These are phyloP conservation scores for Leishmania martiniquensis DNA, from an alignment of 208 protist species.

Conservation along the genomic window DNA sequence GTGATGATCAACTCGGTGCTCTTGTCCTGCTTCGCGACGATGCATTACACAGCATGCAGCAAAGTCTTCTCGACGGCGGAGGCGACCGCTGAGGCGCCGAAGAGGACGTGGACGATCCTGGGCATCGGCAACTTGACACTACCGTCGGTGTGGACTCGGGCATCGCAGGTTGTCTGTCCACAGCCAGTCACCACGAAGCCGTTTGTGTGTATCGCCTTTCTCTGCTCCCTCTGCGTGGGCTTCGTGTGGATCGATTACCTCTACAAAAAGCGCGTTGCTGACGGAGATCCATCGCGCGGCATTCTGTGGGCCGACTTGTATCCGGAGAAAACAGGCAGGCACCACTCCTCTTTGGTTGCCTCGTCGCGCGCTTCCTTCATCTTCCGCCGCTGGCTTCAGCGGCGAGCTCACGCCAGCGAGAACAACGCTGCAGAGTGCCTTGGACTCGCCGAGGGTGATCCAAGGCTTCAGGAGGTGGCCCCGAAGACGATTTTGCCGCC, in stretches of 20 bases:
- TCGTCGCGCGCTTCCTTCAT: constrained; percentile 1
- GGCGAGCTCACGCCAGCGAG: not conserved
- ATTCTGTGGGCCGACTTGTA: constrained; percentile 75
- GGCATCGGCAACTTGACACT: not conserved
- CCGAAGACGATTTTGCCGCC: constrained; percentile 14
- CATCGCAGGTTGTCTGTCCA: constrained; percentile 19
- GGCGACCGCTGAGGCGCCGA: constrained; percentile 1
- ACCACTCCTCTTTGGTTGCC: not conserved
- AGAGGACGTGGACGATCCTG: constrained; percentile 2
- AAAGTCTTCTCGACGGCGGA: constrained; percentile 33
- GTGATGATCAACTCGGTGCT: constrained; percentile 79
- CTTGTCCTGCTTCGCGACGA: constrained; percentile 54
- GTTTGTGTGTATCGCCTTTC: constrained; percentile 35
- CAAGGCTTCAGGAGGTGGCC: constrained; percentile 15
- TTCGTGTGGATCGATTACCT: constrained; percentile 70
- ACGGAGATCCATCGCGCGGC: constrained; percentile 72
- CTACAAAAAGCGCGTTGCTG: constrained; percentile 54
- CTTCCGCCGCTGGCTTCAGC: constrained; percentile 15
- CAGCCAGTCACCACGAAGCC: constrained; percentile 24
- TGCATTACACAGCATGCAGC: constrained; percentile 68
- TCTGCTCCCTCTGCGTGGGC: constrained; percentile 45
- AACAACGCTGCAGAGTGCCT: not conserved
- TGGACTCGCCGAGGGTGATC: constrained; percentile 18
- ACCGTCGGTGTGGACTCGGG: not conserved
- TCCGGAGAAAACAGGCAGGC: constrained; percentile 27